These are phyloP conservation scores for Bifiguratus adelaidae DNA, from an alignment of 192 early-diverging fungal species.

Conservation along the genomic window DNA sequence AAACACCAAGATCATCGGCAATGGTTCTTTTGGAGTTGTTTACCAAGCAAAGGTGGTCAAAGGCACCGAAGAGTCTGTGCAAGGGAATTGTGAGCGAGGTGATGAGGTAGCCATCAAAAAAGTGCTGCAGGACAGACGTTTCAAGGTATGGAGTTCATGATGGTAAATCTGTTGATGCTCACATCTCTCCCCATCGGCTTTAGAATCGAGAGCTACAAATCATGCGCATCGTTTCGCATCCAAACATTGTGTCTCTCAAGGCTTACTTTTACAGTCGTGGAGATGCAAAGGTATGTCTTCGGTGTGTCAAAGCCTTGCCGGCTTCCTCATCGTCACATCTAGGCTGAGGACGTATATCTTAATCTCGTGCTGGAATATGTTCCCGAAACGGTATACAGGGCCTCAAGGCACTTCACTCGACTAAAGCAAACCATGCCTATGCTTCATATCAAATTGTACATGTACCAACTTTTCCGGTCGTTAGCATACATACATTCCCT, in stretches of 20 bases:
- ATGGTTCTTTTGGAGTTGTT: conserved; percentile 97
- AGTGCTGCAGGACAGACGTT: conserved; percentile 96
- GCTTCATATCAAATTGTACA: conserved; percentile 94
- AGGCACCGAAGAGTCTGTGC: too few relatives aligned
- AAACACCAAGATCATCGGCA: conserved; percentile 90
- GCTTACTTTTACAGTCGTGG: conserved; percentile 95
- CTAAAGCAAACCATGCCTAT: conserved; percentile 91
- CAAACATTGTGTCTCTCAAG: conserved; percentile 83
- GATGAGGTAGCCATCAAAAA: conserved; percentile 96
- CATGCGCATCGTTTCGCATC: conserved; percentile 86
- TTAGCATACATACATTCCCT: conserved; percentile 93
- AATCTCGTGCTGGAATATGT: conserved; percentile 94
- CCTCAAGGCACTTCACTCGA: conserved; percentile 83
- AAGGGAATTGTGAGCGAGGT: too few relatives aligned
- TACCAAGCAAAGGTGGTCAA: conserved; percentile 86
- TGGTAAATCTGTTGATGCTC: background rate
- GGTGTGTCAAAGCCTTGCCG: background rate
- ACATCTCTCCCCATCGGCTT: background rate
- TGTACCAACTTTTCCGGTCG: conserved; percentile 97
- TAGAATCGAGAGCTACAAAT: conserved; percentile 90
- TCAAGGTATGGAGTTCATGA: conserved; percentile 57
- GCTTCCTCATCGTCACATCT: background rate
- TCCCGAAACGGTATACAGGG: conserved; percentile 94
- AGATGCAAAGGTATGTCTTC: conserved; percentile 51
- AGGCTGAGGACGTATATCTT: conserved; percentile 90